Percentiles rank a stretch among this genome's conserved stretches.
phyloP scores from a whole-genome alignment of 73 alveolate species.

The Paramecium bursaria region DNA sequence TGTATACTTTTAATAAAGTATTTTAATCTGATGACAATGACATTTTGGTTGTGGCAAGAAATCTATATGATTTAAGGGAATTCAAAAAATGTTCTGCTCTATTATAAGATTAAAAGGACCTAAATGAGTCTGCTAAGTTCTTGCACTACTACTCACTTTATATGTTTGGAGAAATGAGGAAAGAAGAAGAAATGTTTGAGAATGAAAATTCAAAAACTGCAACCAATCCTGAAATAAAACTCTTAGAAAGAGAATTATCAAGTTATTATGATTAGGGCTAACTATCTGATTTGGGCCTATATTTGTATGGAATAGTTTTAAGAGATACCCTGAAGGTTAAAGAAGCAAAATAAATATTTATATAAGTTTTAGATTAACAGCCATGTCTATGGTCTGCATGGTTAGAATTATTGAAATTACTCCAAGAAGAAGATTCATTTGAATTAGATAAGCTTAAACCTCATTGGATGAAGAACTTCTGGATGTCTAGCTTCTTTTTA shows the following conservation, averaged over 20 bases:
- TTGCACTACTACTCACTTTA: conserved; percentile 87
- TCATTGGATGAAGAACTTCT: conserved; percentile 97
- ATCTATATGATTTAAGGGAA: conserved; percentile 93
- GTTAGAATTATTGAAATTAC: conserved; percentile 90
- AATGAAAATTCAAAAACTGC: conserved; percentile 68
- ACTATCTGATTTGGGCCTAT: conserved; percentile 76
- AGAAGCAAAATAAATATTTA: conserved; percentile 89
- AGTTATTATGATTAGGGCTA: conserved; percentile 62
- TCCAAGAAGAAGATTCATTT: conserved; percentile 75
- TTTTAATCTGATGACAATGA: conserved; percentile 79
- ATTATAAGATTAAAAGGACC: conserved; percentile 77
- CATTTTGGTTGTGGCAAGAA: conserved; percentile 85
- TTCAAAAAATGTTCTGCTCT: conserved; percentile 88
- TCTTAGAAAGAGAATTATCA: conserved; percentile 75
- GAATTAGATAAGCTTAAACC: conserved; percentile 76
- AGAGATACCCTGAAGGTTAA: conserved; percentile 87
- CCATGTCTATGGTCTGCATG: conserved; percentile 99
- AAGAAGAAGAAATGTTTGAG: conserved; percentile 94
- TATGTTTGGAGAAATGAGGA: conserved; percentile 85
- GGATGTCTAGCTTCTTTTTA: conserved; percentile 85
- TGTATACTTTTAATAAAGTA: conserved; percentile 73
- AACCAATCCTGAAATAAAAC: conserved; percentile 74
- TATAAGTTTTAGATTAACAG: conserved; percentile 85
- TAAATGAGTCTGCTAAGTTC: conserved; percentile 89
- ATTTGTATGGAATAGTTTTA: conserved; percentile 92